Base-by-base conservation (phyloP, 768 basidiomycete genomes). In the Termitomyces sp. region DNA sequence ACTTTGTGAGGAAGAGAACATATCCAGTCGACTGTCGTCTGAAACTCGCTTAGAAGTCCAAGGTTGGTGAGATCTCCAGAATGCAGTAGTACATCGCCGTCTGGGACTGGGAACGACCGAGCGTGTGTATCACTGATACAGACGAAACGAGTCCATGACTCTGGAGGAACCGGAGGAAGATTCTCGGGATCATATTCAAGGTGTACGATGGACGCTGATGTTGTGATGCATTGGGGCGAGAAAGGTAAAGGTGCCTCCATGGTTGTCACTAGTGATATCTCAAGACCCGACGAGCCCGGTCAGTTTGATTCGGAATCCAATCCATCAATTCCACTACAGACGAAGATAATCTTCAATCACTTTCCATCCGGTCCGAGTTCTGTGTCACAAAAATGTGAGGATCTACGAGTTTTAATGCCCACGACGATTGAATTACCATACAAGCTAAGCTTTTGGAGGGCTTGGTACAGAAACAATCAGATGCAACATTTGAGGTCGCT, bases 1-100 rank as follows among this genome's bases (percentile, higher is more conserved):
- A 76, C 61, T 7, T 74, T 75, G 62, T 88, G 87, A 1, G 83
- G 79, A 49, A 88, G 69, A 10, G 68, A 65, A 57, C 67, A 77
- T 43, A 88, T 66, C 87, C 87, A 88, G 8, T 80, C 74, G 64
- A 84, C 71, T 14, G 84, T 86, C 45, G 63, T 68, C 49, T 71
- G 56, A 45, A 88, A 73, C 26, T 84, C 77, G 1, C 66, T 55
- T 28, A 74, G 56, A 2, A 62, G 72, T 1, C 88, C 87, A 46
- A 66, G 69, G 26, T 76, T 74, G 22, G 84, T 86, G 49, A 89
- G 67, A 60, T 89, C 88, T 1, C 87, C 88, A 24, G 75, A 76
- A 60, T 89, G 86, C 20, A 89, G 66, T 2, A 89, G 73, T 1
- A 89, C 83, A 61, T 89, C 87, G 13, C 87, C 86, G 3, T 70